Percentiles rank a stretch among this genome's conserved stretches.
phyloP scores from a whole-genome alignment of 1,284 basidiomycete species.

The Malassezia brasiliensis region DNA sequence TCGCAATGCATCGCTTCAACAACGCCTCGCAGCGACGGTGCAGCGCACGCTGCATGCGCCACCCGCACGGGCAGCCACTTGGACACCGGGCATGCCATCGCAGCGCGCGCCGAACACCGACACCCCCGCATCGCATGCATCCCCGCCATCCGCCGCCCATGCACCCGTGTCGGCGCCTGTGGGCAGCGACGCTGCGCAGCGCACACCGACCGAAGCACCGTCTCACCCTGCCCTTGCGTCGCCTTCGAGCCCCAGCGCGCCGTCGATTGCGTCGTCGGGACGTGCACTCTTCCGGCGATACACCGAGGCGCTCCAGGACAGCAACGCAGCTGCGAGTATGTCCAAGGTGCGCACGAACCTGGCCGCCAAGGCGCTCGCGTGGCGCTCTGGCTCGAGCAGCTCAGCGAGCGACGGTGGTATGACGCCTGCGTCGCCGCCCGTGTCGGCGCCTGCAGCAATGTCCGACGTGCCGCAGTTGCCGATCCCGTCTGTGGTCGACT shows the following conservation, averaged over 20 bases:
- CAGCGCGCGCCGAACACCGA: neutral
- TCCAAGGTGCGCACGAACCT: slow-evolving; percentile 43
- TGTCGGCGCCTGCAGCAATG: no score
- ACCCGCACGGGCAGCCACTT: slow-evolving; percentile 1
- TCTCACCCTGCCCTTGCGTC: neutral
- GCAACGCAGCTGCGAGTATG: slow-evolving; percentile 40
- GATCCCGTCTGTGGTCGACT: slow-evolving; percentile 7
- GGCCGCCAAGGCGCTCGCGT: slow-evolving; percentile 36
- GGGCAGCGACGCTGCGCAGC: neutral
- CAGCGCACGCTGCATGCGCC: neutral
- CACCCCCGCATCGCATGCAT: no score
- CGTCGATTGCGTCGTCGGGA: neutral
- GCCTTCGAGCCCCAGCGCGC: neutral
- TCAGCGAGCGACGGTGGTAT: neutral
- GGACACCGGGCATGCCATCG: neutral
- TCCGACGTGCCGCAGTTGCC: slow-evolving; percentile 4
- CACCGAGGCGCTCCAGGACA: slow-evolving; percentile 38
- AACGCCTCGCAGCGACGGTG: slow-evolving; percentile 13
- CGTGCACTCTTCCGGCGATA: slow-evolving; percentile 24
- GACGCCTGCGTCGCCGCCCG: neutral
- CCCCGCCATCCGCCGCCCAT: neutral
- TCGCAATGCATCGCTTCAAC: slow-evolving; percentile 1
- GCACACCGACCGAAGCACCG: neutral
- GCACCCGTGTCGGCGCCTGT: neutral
- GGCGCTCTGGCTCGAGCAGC: neutral